These are phyloP conservation scores for Wickerhamiella alocasiicola DNA, from an alignment of 805 yeast species.

Conservation along the genomic window DNA sequence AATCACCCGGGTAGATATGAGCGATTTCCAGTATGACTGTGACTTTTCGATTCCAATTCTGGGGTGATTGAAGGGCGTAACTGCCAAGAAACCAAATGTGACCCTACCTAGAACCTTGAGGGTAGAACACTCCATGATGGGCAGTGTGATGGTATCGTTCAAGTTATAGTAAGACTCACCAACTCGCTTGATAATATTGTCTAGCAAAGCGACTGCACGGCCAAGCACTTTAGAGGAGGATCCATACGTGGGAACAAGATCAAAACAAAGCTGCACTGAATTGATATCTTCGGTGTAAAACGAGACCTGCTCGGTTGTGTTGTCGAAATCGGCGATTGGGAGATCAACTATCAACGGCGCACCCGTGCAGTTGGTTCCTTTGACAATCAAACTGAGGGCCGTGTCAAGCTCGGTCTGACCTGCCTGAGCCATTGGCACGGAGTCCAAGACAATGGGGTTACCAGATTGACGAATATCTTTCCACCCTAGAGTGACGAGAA, in stretches of 20 bases:
- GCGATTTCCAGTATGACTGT: slow-evolving; percentile 82
- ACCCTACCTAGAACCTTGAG: slow-evolving; percentile 67
- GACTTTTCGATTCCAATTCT: slow-evolving; percentile 50
- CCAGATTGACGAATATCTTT: slow-evolving; percentile 54
- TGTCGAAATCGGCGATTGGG: slow-evolving; percentile 69
- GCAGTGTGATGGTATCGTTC: slow-evolving; percentile 52
- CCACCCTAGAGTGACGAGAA: slow-evolving; percentile 77
- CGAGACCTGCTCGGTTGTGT: slow-evolving; percentile 48
- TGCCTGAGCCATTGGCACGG: slow-evolving; percentile 62
- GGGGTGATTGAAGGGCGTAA: slow-evolving; percentile 61
- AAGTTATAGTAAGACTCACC: slow-evolving; percentile 41
- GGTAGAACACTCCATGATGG: slow-evolving; percentile 60
- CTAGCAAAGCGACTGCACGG: slow-evolving; percentile 71
- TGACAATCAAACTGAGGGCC: slow-evolving; percentile 62
- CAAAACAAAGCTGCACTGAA: slow-evolving; percentile 54
- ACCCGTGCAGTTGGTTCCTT: slow-evolving; percentile 30
- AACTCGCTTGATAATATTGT: slow-evolving; percentile 32
- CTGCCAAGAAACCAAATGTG: slow-evolving; percentile 59
- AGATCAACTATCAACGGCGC: slow-evolving; percentile 60
- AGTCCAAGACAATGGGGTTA: slow-evolving; percentile 54
- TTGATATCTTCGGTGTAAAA: slow-evolving; percentile 41
- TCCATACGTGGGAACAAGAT: slow-evolving; percentile 73
- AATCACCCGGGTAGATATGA: slow-evolving; percentile 79
- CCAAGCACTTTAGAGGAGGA: slow-evolving; percentile 46
- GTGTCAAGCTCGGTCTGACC: slow-evolving; percentile 80